Evolutionary conservation across 1,139 yeast genomes (phyloP), one percentile per base, ranked within the genome.

Genomic region (Yamadazyma buinensis): DNA sequence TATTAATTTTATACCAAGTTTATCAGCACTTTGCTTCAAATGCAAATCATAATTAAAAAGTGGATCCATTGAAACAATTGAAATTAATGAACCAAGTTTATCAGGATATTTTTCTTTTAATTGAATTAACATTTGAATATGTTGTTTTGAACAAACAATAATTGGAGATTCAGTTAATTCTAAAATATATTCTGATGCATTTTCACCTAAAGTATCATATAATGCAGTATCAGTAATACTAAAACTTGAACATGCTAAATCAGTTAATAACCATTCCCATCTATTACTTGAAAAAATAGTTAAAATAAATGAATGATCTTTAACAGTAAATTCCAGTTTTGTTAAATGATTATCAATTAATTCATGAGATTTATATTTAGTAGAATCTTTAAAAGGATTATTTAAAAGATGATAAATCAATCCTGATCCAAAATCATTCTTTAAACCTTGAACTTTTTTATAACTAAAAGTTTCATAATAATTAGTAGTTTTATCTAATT

Each of bases 151-250:
- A 31, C 63, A 48, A 7, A 63, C 49, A 17, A 67, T 56, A 1
- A 63, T 51, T 1, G 72, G 72, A 21, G 67, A 57, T 30, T 57
- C 48, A 23, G 71, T 64, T 28, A 51, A 45, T 29, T 54, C 54
- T 40, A 66, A 54, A 29, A 67, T 64, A 41, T 51, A 61, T 39
- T 49, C 50, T 4, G 70, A 61, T 19, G 67, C 55, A 11, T 52
- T 55, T 2, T 53, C 54, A 2, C 72, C 72, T 42, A 65, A 58
- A 28, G 67, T 65, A 38, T 66, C 72, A 39, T 67, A 67, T 33
- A 66, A 54, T 1, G 70, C 64, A 13, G 71, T 64, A 37, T 52
- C 57, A 26, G 70, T 59, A 32, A 67, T 53, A 7, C 67, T 54
- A 41, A 48, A 62, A 15, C 65, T 52, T 3, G 58, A 43, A 38